Conservation (phyloP, 1,284 basidiomycete genomes). For the Boletellus dicymbophilus region DNA sequence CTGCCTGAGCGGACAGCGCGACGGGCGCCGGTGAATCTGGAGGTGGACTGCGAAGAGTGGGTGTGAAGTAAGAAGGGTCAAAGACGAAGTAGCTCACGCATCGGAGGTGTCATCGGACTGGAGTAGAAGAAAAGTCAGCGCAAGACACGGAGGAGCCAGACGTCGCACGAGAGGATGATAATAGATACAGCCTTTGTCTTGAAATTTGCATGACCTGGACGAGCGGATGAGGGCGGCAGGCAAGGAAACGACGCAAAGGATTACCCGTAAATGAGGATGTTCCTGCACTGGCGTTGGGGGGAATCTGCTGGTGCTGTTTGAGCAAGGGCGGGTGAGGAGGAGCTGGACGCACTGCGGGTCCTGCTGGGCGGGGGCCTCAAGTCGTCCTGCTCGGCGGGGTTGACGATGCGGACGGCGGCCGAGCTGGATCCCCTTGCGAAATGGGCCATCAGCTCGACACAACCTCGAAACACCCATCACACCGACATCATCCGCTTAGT, state of each 20-base stretch:
- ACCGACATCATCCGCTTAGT: constrained; percentile 11
- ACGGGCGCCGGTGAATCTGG: constrained; percentile 48
- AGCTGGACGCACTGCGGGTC: constrained; percentile 39
- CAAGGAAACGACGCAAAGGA: constrained; percentile 13
- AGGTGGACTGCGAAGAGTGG: constrained; percentile 34
- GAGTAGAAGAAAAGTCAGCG: constrained; percentile 17
- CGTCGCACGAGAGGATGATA: constrained; percentile 73
- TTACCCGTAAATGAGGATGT: constrained; percentile 87
- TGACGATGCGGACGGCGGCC: constrained; percentile 56
- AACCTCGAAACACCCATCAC: background rate
- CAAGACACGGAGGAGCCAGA: constrained; percentile 6
- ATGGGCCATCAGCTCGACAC: constrained; percentile 34
- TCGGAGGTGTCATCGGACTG: constrained; percentile 23
- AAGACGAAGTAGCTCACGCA: constrained; percentile 17
- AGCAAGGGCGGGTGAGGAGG: constrained; percentile 5
- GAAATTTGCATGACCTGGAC: constrained; percentile 76
- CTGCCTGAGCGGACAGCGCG: constrained; percentile 46
- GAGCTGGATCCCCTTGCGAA: constrained; percentile 46
- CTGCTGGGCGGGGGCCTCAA: constrained; percentile 40
- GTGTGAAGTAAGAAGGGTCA: background rate
- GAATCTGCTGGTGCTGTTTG: constrained; percentile 46
- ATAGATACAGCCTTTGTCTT: constrained; percentile 85
- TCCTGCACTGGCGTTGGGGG: constrained; percentile 80
- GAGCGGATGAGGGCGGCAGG: constrained; percentile 8
- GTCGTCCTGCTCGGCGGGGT: constrained; percentile 43